Evolutionary conservation across 2,329 filamentous ascomycete genomes (phyloP).

Genomic region (Cytospora chrysosperma): DNA sequence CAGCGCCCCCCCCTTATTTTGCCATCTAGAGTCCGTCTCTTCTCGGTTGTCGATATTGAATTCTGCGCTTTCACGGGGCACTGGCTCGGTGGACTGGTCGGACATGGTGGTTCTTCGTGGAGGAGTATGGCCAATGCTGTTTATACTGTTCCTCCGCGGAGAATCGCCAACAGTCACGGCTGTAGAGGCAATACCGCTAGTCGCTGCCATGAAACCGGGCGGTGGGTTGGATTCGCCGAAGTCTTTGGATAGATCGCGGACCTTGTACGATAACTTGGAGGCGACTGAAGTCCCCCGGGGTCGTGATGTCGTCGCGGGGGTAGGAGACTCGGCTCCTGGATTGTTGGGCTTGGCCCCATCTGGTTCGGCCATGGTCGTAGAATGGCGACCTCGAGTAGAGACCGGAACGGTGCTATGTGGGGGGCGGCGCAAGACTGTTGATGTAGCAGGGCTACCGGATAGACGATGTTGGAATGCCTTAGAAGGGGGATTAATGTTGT

Average conservation of each 20-base stretch:
- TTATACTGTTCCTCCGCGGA: conserved; percentile 20
- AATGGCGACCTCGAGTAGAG: not conserved
- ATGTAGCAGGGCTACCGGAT: not conserved
- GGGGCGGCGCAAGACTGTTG: not conserved
- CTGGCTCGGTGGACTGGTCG: conserved; percentile 9
- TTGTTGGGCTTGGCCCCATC: conserved; percentile 6
- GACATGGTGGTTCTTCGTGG: conserved; percentile 14
- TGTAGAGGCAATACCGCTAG: conserved; percentile 45
- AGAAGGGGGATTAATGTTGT: not conserved
- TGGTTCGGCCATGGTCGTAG: conserved; percentile 21
- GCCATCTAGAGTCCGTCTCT: not conserved
- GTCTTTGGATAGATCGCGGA: conserved; percentile 27
- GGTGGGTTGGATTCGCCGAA: conserved; percentile 49
- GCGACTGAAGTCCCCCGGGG: conserved; percentile 25
- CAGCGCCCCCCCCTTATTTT: not conserved
- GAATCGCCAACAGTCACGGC: conserved; percentile 29
- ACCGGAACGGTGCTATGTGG: not conserved
- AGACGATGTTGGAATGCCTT: not conserved
- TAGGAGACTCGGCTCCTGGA: conserved; percentile 2
- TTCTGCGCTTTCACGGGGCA: conserved; percentile 9
- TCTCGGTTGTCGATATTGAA: not conserved
- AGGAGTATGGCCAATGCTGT: not conserved
- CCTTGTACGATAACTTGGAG: conserved; percentile 17
- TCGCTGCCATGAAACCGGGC: conserved; percentile 48
- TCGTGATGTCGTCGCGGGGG: conserved; percentile 5